These are phyloP conservation scores for Boletus rufocinnamomeus DNA, from an alignment of 768 basidiomycete genomes.

Conservation along the genomic window DNA sequence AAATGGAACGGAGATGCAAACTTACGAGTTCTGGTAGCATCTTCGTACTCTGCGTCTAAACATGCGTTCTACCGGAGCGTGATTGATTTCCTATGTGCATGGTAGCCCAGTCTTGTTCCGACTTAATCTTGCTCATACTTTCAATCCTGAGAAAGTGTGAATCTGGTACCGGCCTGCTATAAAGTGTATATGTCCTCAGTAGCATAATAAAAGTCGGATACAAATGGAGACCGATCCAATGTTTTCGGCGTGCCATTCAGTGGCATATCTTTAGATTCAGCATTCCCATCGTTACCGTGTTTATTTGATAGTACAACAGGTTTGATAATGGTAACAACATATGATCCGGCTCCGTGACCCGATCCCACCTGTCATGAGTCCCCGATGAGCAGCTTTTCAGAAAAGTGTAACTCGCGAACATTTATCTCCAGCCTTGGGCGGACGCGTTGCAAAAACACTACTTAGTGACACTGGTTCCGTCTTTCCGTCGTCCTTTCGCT, in stretches of 20 bases:
- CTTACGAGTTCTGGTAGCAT: not conserved
- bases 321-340: not conserved
- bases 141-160: too few species aligned
- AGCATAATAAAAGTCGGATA: not conserved
- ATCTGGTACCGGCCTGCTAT: too few species aligned
- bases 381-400: not conserved
- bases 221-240: not conserved
- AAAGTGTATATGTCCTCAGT: not conserved
- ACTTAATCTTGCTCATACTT: too few species aligned
- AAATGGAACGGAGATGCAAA: not conserved
- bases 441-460: too few species aligned
- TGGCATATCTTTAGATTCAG: too few species aligned
- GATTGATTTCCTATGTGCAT: not conserved
- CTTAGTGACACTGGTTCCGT: too few species aligned
- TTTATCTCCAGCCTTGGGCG: too few species aligned
- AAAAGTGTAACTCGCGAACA: too few species aligned
- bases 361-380: not conserved
- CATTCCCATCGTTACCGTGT: too few species aligned
- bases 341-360: rapidly evolving
- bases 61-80: not conserved
- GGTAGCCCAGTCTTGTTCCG: not conserved
- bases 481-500: not conserved
- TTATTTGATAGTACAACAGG: not conserved
- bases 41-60: too few species aligned
- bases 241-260: not conserved